Evolutionary conservation across 176 grass and related monocot genomes (phyloP), one percentile per base, ranked within the genome.

Genomic region (Oryza glaberrima): DNA sequence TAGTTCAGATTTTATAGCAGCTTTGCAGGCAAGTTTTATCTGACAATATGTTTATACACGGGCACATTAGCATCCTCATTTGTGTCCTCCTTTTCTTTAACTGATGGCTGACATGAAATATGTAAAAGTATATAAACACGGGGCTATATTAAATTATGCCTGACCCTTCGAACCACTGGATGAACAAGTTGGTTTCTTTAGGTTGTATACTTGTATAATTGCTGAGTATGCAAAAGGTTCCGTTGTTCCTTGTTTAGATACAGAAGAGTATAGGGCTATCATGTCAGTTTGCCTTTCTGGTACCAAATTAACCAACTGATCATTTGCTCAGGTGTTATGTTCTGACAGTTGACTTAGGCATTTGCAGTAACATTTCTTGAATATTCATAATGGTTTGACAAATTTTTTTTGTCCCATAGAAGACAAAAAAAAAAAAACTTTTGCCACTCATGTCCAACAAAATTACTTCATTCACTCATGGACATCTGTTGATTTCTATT

Each of bases 21-120:
- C 96, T 87, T 75, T 95, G 77, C 90, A 98, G 96, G 96, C 82
- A 89, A 84, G 87, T 90, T 71, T 35, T 52, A 56, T 65, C 47
- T 81, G 12, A 63, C 52, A 58, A 54, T 49, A 63, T 45, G 68
- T 13, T 9, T 56, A 15, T 54, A 72, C 52, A 13, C 20, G 22
- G 48, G 43, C 65, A 81, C 11, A 34, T 44, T 12, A 34, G 72
- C 72, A 85, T 86, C 16, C 32, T 82, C 67, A 85, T 77, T 45
- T 56, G 9, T 36, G 46, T 67, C 9, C 61, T 67, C 9, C 61
- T 32, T 77, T 66, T 11, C 34, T 87, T 67, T 52, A 86, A n/a
- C 36, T 77, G 17, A 46, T 73, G 6, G 0, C 7, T 61, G 56
- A 20, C 7, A 43, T 47, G 25, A 73, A 35, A 45, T 74, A 25